Base-by-base conservation (phyloP, 805 yeast genomes). In the Saccharomyces paradoxus region DNA sequence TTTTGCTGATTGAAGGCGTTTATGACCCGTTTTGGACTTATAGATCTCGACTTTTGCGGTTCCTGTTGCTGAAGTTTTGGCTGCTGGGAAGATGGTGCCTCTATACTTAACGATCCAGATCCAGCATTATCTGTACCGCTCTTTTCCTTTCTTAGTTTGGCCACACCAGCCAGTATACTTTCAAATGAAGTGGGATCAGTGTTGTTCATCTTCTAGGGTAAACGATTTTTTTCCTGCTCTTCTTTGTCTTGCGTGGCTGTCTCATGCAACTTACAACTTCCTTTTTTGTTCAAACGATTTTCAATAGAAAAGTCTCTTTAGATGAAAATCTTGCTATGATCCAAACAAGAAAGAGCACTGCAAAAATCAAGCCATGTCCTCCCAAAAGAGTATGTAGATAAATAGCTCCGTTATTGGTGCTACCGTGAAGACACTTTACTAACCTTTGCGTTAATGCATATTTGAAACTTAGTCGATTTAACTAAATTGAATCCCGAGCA, bases 401-500 rank as follows among this genome's bases (percentile, higher is more conserved):
- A 21, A 22, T 24, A 21, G 14, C 27, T 12, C 22, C 26, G 1
- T 46, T 47, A 4, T 48, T 29, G 41, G 13, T 30, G 24, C 4
- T 7, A 9, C 12, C 44, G 17, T 22, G 3, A 8, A 37, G 17
- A 12, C 31, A 30, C 29, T 21, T 17, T 46, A 32, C 41, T 32
- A 46, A 28, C 37, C 22, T 24, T 2, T 17, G 8, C 13, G 28
- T 7, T n/a, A n/a, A n/a, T 37, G 13, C 22, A 10, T 37, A 7
- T 37, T 37, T 17, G 17, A 48, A 48, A 50, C 17, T 31, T 55
- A 77, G 82, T 87, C 58, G 94, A 90, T 62, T 75, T 89, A 60
- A 75, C 81, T 21, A 78, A 81, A 61, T 80, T 94, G 53, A 83
- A 83, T 49, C 87, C 95, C 1, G 92, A 89, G 66, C 98, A 94